Evolutionary conservation across 106 monocot genomes (phyloP).

Genomic region (Posidonia australis): DNA sequence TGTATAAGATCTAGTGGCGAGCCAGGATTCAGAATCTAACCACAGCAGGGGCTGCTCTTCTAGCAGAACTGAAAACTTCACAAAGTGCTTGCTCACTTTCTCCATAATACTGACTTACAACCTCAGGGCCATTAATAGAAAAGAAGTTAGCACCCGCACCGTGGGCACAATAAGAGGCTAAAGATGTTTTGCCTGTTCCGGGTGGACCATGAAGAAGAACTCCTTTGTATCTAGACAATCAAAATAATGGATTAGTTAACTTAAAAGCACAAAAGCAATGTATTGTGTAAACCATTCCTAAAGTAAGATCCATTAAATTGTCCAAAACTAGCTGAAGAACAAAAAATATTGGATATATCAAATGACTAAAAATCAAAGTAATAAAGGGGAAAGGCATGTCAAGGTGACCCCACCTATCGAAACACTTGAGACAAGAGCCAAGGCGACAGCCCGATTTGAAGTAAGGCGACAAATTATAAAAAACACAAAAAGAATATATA

Average conservation of each 20-base stretch:
- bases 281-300: too few species aligned
- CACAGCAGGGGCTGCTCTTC: slow-evolving; percentile 70
- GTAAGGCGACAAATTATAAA: too few species aligned
- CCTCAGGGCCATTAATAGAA: slow-evolving; percentile 79
- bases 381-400: too few species aligned
- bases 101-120: slow-evolving; percentile 85
- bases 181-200: slow-evolving; percentile 94
- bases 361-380: too few species aligned
- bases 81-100: slow-evolving; percentile 78
- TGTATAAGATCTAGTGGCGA: neutral
- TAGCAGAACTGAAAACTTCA: slow-evolving; percentile 71
- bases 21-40: slow-evolving; percentile 33
- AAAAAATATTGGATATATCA: too few species aligned
- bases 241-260: neutral
- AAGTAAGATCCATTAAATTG: too few species aligned
- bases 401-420: too few species aligned
- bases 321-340: too few species aligned
- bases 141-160: slow-evolving; percentile 56
- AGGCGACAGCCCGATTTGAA: too few species aligned
- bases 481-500: too few species aligned
- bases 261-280: neutral
- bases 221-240: slow-evolving; percentile 59
- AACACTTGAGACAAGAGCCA: too few species aligned
- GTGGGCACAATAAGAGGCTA: slow-evolving; percentile 54
- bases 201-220: slow-evolving; percentile 93